These are phyloP conservation scores for Entomortierella lignicola DNA, from an alignment of 192 early-diverging fungal genomes.

Conservation along the genomic window DNA sequence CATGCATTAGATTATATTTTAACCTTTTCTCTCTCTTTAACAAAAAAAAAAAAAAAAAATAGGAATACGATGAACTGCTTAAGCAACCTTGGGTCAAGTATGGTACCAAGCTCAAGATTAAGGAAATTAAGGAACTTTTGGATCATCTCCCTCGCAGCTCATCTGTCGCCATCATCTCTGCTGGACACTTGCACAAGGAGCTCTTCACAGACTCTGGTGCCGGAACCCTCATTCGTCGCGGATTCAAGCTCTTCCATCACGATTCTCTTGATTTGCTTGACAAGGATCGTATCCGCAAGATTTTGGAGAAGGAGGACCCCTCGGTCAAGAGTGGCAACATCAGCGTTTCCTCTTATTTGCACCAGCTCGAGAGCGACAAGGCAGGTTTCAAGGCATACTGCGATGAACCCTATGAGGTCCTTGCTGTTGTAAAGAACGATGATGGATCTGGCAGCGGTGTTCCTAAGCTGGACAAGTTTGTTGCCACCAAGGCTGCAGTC, in stretches of 20 bases:
- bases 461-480: conserved; percentile 90
- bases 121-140: conserved; percentile 96
- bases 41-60: too few relatives aligned
- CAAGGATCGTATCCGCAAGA: conserved; percentile 80
- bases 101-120: conserved; percentile 98
- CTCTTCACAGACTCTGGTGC: conserved; percentile 98
- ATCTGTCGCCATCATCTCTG: conserved; percentile 99
- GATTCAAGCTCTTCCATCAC: conserved; percentile 87
- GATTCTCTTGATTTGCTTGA: conserved; percentile 77
- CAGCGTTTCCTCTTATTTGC: conserved; percentile 81
- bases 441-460: conserved; percentile 56
- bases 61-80: conserved; percentile 96
- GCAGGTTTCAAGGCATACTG: conserved; percentile 79
- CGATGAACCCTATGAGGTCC: conserved; percentile 95
- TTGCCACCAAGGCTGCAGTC: conserved; percentile 84
- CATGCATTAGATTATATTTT: background rate
- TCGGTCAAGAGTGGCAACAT: conserved; percentile 70
- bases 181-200: conserved; percentile 99
- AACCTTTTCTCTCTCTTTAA: conserved; percentile 4
- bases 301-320: conserved; percentile 84
- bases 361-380: conserved; percentile 68
- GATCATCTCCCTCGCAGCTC: conserved; percentile 96
- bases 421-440: conserved; percentile 81
- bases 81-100: conserved; percentile 98
- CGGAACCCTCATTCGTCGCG: conserved; percentile 96